phyloP scores from a whole-genome alignment of 2,329 filamentous ascomycete species.

The Chaetothyriales sp. region DNA sequence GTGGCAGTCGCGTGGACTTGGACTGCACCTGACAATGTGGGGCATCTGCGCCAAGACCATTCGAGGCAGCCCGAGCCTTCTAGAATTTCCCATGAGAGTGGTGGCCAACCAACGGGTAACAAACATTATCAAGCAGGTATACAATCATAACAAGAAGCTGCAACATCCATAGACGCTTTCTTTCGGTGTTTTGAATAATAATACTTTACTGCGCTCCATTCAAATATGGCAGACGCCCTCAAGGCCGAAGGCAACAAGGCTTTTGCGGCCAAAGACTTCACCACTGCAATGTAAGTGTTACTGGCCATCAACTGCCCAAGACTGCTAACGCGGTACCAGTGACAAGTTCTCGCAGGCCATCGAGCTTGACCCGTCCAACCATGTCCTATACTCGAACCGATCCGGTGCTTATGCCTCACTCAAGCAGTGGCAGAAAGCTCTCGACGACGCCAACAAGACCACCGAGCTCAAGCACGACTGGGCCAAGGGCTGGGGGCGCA shows the following conservation, averaged over 20 bases:
- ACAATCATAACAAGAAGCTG: not conserved
- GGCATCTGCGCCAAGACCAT: not conserved
- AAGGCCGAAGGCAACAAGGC: constrained; percentile 98
- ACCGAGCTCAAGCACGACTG: constrained; percentile 93
- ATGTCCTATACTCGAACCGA: constrained; percentile 95
- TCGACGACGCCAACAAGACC: constrained; percentile 84
- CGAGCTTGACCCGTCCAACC: constrained; percentile 70
- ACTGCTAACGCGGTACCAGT: constrained; percentile 33
- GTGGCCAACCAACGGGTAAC: not conserved
- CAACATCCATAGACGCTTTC: not conserved
- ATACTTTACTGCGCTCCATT: not conserved
- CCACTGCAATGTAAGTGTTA: constrained; percentile 71
- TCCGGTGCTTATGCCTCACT: constrained; percentile 79
- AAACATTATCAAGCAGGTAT: not conserved
- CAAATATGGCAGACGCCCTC: constrained; percentile 57
- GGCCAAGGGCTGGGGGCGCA: constrained; percentile 91
- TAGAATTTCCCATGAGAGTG: not conserved
- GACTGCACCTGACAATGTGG: not conserved
- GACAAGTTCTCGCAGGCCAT: constrained; percentile 93
- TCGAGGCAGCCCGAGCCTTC: not conserved
- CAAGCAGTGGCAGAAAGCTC: constrained; percentile 68
- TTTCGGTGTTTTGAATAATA: not conserved
- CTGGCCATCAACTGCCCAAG: constrained; percentile 1
- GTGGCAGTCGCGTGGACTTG: too few relatives aligned
- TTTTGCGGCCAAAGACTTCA: constrained; percentile 93